A percentile compares a stretch with the other conserved stretches of the same genome.
These are phyloP conservation scores for Trypanosoma platydactyli DNA, from an alignment of 208 protist genomes.

Conservation along the genomic window DNA sequence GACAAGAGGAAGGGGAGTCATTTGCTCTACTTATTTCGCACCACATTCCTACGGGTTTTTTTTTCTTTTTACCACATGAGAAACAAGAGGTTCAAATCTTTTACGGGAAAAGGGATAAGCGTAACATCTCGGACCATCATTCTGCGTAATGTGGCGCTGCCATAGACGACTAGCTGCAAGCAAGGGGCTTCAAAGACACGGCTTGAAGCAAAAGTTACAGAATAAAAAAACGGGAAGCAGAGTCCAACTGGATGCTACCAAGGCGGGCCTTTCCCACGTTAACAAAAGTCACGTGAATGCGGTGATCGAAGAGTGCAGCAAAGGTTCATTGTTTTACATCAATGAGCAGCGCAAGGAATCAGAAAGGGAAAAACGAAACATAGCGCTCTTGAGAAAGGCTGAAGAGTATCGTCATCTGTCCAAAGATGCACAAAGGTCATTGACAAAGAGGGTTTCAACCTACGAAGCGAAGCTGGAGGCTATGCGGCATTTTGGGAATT, in stretches of 20 bases:
- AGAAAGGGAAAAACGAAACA: constrained; percentile 47
- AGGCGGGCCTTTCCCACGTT: constrained; percentile 78
- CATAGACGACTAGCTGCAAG: not conserved
- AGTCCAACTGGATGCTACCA: constrained; percentile 71
- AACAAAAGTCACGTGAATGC: constrained; percentile 82
- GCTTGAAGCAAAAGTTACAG: not conserved
- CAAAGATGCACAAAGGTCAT: constrained; percentile 35
- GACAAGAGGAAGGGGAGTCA: too few relatives aligned
- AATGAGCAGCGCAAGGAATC: constrained; percentile 78
- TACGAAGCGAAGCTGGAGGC: constrained; percentile 70
- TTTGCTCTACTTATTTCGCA: too few relatives aligned
- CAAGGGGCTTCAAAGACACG: not conserved
- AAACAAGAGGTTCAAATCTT: too few relatives aligned
- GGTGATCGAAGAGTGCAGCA: constrained; percentile 76
- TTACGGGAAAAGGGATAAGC: too few relatives aligned
- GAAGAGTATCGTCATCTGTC: constrained; percentile 50
- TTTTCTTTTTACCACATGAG: too few relatives aligned
- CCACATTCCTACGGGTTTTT: too few relatives aligned
- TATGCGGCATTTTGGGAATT: constrained; percentile 61
- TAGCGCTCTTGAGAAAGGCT: constrained; percentile 52
- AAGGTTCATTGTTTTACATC: constrained; percentile 73
- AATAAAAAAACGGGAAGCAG: constrained; percentile 32
- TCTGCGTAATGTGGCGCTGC: constrained; percentile 11
- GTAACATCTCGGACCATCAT: not conserved
- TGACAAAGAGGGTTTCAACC: constrained; percentile 49